Percentiles rank a stretch among this genome's conserved stretches.
Conservation (phyloP, 257 asterid species). For the Capsicum rhomboideum region DNA sequence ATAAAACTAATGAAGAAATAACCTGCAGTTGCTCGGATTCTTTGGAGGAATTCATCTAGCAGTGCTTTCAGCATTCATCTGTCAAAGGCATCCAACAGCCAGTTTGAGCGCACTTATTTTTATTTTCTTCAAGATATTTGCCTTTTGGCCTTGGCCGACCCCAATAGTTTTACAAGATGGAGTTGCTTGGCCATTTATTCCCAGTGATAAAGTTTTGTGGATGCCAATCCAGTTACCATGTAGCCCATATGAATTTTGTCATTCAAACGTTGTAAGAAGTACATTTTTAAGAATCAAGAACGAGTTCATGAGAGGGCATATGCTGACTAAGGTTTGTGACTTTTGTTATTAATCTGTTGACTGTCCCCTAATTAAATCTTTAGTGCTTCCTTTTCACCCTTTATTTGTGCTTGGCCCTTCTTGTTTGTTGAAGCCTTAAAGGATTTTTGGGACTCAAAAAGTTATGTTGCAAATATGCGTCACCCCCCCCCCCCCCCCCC, state of each 20-base stretch:
- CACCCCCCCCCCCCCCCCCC: too few species aligned
- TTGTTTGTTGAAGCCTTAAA: background rate
- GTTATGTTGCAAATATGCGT: background rate
- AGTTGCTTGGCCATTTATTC: slow-evolving; percentile 10
- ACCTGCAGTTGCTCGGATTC: slow-evolving; percentile 39
- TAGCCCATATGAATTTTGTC: slow-evolving; percentile 35
- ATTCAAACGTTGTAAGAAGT: slow-evolving; percentile 39
- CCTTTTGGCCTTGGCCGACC: slow-evolving; percentile 59
- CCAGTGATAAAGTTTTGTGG: slow-evolving; percentile 17
- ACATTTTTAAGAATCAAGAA: slow-evolving; percentile 34
- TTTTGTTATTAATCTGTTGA: background rate
- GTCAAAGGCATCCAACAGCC: slow-evolving; percentile 31
- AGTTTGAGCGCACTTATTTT: slow-evolving; percentile 13
- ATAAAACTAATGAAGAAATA: background rate
- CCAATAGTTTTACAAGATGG: slow-evolving; percentile 37
- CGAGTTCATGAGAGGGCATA: slow-evolving; percentile 39
- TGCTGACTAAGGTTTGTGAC: slow-evolving; percentile 32
- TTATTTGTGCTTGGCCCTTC: background rate
- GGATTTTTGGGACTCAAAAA: background rate
- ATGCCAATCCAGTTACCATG: slow-evolving; percentile 59
- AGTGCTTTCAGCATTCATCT: slow-evolving; percentile 41
- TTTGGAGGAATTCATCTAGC: slow-evolving; percentile 64
- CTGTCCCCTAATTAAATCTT: background rate
- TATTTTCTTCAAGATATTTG: slow-evolving; percentile 41
- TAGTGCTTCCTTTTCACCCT: background rate